Evolutionary conservation across 2,329 filamentous ascomycete genomes (phyloP), one percentile per base, ranked within the genome.

Genomic region (Leptoxyphium fumago): DNA sequence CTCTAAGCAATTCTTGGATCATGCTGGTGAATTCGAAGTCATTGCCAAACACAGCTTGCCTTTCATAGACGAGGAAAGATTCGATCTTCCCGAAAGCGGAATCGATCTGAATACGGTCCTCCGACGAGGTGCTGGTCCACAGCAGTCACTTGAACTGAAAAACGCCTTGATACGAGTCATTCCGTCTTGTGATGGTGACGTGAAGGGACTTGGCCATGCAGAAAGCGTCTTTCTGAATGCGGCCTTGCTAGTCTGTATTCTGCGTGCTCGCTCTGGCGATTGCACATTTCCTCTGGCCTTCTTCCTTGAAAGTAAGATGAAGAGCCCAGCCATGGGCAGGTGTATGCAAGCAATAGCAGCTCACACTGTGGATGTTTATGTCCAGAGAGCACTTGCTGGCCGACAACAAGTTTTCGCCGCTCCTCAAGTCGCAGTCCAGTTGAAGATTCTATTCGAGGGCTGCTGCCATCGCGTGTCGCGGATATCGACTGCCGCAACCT

Each of bases 91-190:
- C 9, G 91, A 98, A 62, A 95, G 88, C 60, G 91, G 96, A 52
- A 89, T 99, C 44, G 91, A 98, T 57, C 74, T 98, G 36, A 96
- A 98, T 57, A 94, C 87, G 1, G 83, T 96, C 14, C 71, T 99
- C 42, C 80, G 89, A 47, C 78, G 91, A 48, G 89, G 88, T 14
- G 84, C 86, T 69, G 85, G 78, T 50, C 76, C 80, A 5, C 83
- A 89, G 28, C 78, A 88, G 48, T 80, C 86, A 44, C 65, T 78
- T 2, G 75, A 82, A 49, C 87, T 94, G 59, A 95, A 93, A 68
- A 84, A 80, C 55, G 74, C 78, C 7, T 72, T 99, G 17, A 71
- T 73, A 3, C 74, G 77, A 48, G 73, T 91, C 39, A 70, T 98
- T 26, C 85, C 89, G 1, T 72, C 75, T 5, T 84, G 82, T 54